phyloP scores from a whole-genome alignment of 306 rosid genomes.

The Vigna trinervia region DNA sequence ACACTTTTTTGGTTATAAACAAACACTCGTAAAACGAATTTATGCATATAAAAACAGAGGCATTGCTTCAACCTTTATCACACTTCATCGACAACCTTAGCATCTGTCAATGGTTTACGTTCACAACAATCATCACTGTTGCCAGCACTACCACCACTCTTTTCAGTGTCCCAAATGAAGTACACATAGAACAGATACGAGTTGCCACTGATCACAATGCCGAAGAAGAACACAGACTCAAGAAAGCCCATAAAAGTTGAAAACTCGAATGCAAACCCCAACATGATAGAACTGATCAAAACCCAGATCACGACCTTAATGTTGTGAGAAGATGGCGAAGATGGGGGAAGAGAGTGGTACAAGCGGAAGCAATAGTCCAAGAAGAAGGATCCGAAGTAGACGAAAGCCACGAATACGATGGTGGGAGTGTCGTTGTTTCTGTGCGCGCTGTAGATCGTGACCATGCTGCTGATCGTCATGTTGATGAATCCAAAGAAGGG shows the following conservation, averaged over 20 bases:
- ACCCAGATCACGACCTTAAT: slow-evolving; percentile 35
- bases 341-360: not conserved
- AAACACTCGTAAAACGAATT: not conserved
- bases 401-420: slow-evolving; percentile 12
- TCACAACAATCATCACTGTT: not conserved
- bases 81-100: not conserved
- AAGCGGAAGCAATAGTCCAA: slow-evolving; percentile 30
- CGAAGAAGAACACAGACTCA: not conserved
- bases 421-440: slow-evolving; percentile 25
- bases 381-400: slow-evolving; percentile 26
- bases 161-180: slow-evolving; percentile 32
- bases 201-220: slow-evolving; percentile 25
- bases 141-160: not conserved
- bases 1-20: not conserved
- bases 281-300: slow-evolving; percentile 37
- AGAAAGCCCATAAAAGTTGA: slow-evolving; percentile 27
- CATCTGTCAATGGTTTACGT: not conserved
- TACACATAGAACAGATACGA: slow-evolving; percentile 32
- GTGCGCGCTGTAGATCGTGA: slow-evolving; percentile 37
- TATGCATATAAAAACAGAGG: not conserved
- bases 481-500: slow-evolving; percentile 26
- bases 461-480: slow-evolving; percentile 30
- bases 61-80: not conserved
- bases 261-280: slow-evolving; percentile 44
- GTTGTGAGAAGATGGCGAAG: not conserved